A percentile compares a stretch with the other conserved stretches of the same genome.
Conservation (phyloP, 345 rosid genomes). For the Eucalyptus dawsonii region DNA sequence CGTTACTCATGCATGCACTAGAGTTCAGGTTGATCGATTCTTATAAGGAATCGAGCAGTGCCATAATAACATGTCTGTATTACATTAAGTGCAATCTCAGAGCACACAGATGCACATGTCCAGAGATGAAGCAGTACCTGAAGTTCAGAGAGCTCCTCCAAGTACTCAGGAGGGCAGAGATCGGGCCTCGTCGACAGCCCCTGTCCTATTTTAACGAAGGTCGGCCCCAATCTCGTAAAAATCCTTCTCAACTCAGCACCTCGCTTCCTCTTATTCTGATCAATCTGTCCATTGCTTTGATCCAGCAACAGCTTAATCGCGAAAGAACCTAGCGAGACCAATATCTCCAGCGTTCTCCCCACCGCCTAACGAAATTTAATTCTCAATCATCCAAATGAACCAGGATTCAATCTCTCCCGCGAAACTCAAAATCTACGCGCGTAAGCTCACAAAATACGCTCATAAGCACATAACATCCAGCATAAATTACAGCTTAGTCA, state of each 20-base stretch:
- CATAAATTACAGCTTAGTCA: neutral
- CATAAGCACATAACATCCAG: neutral
- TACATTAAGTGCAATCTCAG: neutral
- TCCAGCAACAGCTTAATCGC: conserved; percentile 55
- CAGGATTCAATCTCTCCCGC: neutral
- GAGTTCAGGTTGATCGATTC: neutral
- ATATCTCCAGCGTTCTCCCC: conserved; percentile 63
- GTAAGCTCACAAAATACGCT: neutral
- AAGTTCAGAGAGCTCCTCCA: conserved; percentile 82
- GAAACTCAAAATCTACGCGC: neutral
- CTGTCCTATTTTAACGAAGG: conserved; percentile 96
- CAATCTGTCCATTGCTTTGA: conserved; percentile 47
- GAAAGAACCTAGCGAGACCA: conserved; percentile 57
- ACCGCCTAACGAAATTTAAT: conserved; percentile 24
- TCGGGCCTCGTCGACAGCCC: conserved; percentile 96
- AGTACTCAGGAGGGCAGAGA: conserved; percentile 88
- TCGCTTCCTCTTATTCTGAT: conserved; percentile 61
- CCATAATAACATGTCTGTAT: neutral
- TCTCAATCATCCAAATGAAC: neutral
- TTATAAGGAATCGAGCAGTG: neutral
- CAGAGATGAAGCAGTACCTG: conserved; percentile 34
- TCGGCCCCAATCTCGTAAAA: conserved; percentile 83
- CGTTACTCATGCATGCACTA: neutral
- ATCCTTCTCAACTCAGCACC: conserved; percentile 51
- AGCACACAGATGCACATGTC: neutral